These are phyloP conservation scores for Ophiostoma montium DNA, from an alignment of 2,329 filamentous ascomycete species.

Conservation along the genomic window DNA sequence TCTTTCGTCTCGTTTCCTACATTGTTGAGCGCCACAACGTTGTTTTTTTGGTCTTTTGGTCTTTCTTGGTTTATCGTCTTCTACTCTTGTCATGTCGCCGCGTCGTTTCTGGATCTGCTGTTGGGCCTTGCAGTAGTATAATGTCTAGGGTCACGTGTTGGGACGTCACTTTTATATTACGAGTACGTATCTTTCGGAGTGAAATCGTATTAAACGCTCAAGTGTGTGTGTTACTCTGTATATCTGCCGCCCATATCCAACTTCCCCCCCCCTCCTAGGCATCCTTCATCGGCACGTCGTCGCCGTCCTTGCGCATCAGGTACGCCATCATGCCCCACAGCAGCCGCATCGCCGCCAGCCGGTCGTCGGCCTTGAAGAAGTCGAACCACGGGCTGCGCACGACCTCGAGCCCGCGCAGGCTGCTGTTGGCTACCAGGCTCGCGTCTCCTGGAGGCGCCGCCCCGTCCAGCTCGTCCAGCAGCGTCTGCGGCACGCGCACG, in stretches of 20 bases:
- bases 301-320: conserved; percentile 32
- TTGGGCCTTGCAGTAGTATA: background rate
- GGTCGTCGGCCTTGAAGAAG: conserved; percentile 38
- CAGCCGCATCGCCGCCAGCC: conserved; percentile 40
- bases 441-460: conserved; percentile 9
- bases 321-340: conserved; percentile 48
- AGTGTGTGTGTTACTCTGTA: too few relatives aligned
- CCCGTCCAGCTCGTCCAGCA: conserved; percentile 40
- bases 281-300: background rate
- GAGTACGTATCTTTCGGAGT: too few relatives aligned
- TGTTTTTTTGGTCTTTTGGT: background rate
- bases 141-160: too few relatives aligned
- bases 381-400: conserved; percentile 50
- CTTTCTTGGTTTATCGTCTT: background rate
- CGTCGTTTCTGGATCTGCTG: background rate
- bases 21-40: background rate
- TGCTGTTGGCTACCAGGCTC: background rate
- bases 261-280: background rate
- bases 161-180: too few relatives aligned
- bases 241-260: too few relatives aligned
- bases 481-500: conserved; percentile 39
- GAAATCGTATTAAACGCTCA: too few relatives aligned
- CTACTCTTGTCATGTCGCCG: background rate
- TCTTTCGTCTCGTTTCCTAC: background rate
- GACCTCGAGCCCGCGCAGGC: conserved; percentile 27